Conservation (phyloP, 441 rosid genomes). For the Populus tomentosa region DNA sequence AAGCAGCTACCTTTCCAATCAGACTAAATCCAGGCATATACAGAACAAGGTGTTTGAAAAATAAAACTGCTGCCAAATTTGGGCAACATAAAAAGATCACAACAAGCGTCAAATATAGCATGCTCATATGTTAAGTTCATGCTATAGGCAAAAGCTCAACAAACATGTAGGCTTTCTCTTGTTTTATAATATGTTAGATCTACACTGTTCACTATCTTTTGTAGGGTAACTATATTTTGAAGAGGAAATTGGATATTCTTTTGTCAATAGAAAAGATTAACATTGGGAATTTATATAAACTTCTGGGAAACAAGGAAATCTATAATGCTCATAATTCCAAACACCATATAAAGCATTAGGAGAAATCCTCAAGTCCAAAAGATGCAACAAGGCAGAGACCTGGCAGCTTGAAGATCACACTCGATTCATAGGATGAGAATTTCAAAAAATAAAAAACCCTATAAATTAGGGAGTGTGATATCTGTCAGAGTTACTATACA, state of each 20-base stretch:
- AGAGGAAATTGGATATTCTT: background rate
- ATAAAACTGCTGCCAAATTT: background rate
- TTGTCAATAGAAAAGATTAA: background rate
- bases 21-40: background rate
- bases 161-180: background rate
- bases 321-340: no score
- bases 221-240: background rate
- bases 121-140: background rate
- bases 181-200: no score
- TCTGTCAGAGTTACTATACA: no score
- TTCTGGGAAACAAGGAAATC: no score
- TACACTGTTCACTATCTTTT: no score
- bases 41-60: background rate
- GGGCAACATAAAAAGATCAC: background rate
- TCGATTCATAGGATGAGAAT: background rate
- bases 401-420: background rate
- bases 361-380: no score
- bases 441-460: background rate
- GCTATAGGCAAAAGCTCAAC: background rate
- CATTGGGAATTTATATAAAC: no score
- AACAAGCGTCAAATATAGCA: background rate
- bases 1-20: background rate
- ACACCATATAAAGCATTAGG: no score
- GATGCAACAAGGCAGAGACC: background rate
- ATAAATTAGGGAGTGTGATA: no score